A percentile compares a stretch with the other conserved stretches of the same genome.
phyloP scores from a whole-genome alignment of 805 yeast genomes.

The Zygotorulaspora chibaensis region DNA sequence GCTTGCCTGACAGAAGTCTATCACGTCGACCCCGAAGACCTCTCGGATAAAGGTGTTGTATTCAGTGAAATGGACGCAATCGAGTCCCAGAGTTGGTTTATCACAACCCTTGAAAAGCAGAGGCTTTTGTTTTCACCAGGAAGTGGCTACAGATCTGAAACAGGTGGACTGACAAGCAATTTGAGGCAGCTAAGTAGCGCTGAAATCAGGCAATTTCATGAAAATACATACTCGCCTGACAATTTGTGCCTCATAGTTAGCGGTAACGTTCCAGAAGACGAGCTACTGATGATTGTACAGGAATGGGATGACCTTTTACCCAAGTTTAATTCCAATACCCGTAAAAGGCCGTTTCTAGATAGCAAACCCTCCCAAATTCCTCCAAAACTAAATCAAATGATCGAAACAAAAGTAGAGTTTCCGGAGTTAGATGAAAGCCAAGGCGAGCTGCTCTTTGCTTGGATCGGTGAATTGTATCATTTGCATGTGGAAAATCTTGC shows the following conservation, averaged over 20 bases:
- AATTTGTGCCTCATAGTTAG: conserved; percentile 77
- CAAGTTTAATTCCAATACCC: conserved; percentile 31
- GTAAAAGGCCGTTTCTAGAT: conserved; percentile 77
- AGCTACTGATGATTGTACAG: conserved; percentile 55
- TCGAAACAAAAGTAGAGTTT: conserved; percentile 57
- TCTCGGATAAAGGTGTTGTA: conserved; percentile 90
- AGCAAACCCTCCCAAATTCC: conserved; percentile 43
- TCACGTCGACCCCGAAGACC: conserved; percentile 83
- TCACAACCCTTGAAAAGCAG: conserved; percentile 56
- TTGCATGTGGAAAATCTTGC: conserved; percentile 59
- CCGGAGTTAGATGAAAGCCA: conserved; percentile 86
- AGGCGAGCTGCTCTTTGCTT: conserved; percentile 68
- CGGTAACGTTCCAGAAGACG: conserved; percentile 80
- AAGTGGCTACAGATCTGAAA: conserved; percentile 87
- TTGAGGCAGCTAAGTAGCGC: conserved; percentile 69
- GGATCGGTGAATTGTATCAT: conserved; percentile 72
- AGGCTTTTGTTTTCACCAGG: conserved; percentile 48
- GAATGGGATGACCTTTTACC: conserved; percentile 59
- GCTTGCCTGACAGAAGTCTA: conserved; percentile 93
- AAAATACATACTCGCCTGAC: conserved; percentile 67
- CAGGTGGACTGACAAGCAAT: conserved; percentile 84
- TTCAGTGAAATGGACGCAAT: conserved; percentile 96
- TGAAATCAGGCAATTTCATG: conserved; percentile 73
- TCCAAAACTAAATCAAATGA: conserved; percentile 40
- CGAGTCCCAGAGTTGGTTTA: conserved; percentile 71